These are phyloP conservation scores for Secale cereale DNA, from an alignment of 176 grass and related monocot genomes.

Conservation along the genomic window DNA sequence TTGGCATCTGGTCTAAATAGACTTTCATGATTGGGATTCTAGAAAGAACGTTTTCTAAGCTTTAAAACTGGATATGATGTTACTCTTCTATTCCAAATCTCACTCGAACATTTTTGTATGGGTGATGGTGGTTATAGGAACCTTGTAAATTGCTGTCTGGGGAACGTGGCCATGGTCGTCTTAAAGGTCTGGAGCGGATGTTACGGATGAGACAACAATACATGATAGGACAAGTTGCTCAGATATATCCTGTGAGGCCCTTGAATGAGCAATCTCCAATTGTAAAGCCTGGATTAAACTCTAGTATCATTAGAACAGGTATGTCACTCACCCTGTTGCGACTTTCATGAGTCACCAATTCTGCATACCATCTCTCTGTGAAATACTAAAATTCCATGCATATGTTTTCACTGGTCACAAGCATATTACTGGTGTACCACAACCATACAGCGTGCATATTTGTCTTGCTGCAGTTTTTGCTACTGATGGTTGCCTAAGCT, in stretches of 20 bases:
- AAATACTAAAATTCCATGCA: not conserved
- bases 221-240: slow-evolving; percentile 62
- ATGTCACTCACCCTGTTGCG: not conserved
- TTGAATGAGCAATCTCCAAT: slow-evolving; percentile 48
- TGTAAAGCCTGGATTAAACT: slow-evolving; percentile 43
- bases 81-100: not conserved
- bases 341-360: not conserved
- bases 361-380: not conserved
- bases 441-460: not conserved
- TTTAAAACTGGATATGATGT: not conserved
- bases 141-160: slow-evolving; percentile 59
- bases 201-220: slow-evolving; percentile 60
- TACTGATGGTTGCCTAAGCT: not conserved
- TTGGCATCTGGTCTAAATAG: not conserved
- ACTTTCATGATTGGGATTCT: slow-evolving; percentile 9
- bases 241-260: slow-evolving; percentile 70
- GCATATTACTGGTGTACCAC: not conserved
- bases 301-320: slow-evolving; percentile 40
- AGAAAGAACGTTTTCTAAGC: not conserved
- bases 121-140: slow-evolving; percentile 42
- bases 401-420: not conserved
- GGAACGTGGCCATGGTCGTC: slow-evolving; percentile 58
- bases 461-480: not conserved
- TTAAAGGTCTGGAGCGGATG: slow-evolving; percentile 44
- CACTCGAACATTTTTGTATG: slow-evolving; percentile 3